These are phyloP conservation scores for Sporobolus alterniflorus DNA, from an alignment of 202 grass and related monocot genomes.

Conservation along the genomic window DNA sequence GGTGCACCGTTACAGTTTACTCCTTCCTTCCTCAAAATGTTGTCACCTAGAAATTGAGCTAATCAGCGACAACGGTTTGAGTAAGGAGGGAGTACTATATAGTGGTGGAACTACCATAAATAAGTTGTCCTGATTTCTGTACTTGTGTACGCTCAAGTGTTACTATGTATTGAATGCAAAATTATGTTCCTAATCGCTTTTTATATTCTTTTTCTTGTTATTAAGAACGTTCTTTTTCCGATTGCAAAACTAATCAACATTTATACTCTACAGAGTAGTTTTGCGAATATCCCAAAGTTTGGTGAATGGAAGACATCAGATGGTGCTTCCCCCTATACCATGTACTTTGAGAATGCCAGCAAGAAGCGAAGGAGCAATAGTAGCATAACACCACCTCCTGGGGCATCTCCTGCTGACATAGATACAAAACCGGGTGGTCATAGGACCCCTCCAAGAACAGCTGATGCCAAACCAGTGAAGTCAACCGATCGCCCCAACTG, in stretches of 20 bases:
- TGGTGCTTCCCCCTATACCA: conserved; percentile 4
- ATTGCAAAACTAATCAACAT: not conserved
- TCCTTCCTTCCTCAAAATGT: no score
- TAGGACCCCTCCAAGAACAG: not conserved
- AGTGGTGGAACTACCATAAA: no score
- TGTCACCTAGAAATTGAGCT: no score
- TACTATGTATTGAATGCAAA: no score
- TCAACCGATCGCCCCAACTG: not conserved
- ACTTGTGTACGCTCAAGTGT: no score
- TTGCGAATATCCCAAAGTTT: conserved; percentile 29
- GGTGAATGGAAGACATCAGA: conserved; percentile 23
- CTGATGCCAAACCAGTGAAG: not conserved
- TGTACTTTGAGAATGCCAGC: conserved; percentile 31
- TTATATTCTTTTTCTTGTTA: no score
- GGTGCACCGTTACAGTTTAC: no score
- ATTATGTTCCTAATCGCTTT: no score
- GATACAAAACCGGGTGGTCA: not conserved
- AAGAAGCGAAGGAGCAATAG: conserved; percentile 11
- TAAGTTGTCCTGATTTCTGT: no score
- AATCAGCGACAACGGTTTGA: no score
- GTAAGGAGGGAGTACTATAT: no score
- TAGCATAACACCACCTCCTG: not conserved
- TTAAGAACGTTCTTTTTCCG: not conserved
- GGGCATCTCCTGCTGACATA: not conserved
- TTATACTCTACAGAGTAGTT: not conserved